Evolutionary conservation across 139 green algal species (phyloP), one percentile per base, ranked within the genome.

Genomic region (Protoeuglena noctilucae): DNA sequence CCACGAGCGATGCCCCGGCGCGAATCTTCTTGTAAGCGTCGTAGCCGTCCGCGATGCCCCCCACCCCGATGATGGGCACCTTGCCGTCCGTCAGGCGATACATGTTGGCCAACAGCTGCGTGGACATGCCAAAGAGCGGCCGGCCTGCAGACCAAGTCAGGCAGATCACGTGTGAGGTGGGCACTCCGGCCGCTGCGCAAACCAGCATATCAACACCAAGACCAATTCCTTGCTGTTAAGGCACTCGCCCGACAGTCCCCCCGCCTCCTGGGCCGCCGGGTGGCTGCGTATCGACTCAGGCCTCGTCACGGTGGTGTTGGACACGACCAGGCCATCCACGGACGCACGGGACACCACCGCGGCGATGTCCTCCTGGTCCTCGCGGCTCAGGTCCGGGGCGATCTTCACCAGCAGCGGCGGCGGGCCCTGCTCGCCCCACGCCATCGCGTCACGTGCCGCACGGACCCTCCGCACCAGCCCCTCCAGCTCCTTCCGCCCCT

Each of bases 11-110:
- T 2, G 91, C 91, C 3, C 91, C 87, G 45, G 89, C 89, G 0
- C 81, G 53, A 27, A 98, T 95, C 64, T 98, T 98, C 4, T 52
- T 26, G 58, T 97, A 98, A 0, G 90, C 90, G 60, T 96, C 83
- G 52, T 72, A 67, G 2, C 89, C 89, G 49, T 41, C 75, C 46
- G 46, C 61, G 30, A 95, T 79, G 24, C 89, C 89, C 4, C 89
- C 89, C 47, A 83, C 89, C 17, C 90, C 89, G 19, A 98, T 71
- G 48, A 98, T 68, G 17, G 88, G 82, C 48, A 98, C 53, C 48
- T 73, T 77, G 6, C 90, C 88, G 24, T 65, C 63, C 0, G 87
- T 96, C n/a, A 94, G 73, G 7, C 61, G 59, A 66, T 96, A 96
- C 79, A 96, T 82, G 53, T 93, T 74, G 1, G 51, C 24, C 48